Conservation (phyloP, 805 yeast species). For the Torulaspora microellipsoides region DNA sequence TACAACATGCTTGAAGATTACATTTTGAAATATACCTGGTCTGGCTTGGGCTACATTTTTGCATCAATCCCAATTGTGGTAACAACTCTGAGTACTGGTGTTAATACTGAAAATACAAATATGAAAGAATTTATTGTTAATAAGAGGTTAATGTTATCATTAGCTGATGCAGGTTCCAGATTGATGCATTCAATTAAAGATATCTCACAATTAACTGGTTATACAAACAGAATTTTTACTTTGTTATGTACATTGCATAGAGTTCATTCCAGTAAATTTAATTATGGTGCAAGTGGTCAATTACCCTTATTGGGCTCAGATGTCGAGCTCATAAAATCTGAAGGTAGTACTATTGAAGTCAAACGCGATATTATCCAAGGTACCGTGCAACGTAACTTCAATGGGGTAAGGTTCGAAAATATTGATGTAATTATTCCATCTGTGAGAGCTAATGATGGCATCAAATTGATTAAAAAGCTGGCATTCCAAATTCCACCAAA, state of each 20-base stretch:
- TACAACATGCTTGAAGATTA: slow-evolving; percentile 81
- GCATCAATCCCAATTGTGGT: slow-evolving; percentile 84
- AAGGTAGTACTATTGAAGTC: slow-evolving; percentile 3
- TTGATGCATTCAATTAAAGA: slow-evolving; percentile 93
- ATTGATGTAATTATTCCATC: slow-evolving; percentile 81
- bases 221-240: slow-evolving; percentile 79
- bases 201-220: slow-evolving; percentile 84
- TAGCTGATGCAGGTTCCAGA: slow-evolving; percentile 94
- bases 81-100: slow-evolving; percentile 39
- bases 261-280: slow-evolving; percentile 57
- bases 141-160: slow-evolving; percentile 81
- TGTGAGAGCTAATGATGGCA: slow-evolving; percentile 52
- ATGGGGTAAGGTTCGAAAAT: slow-evolving; percentile 78
- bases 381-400: slow-evolving; percentile 69
- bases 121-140: slow-evolving; percentile 88
- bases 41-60: slow-evolving; percentile 89
- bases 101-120: slow-evolving; percentile 45
- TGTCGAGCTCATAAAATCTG: neutral
- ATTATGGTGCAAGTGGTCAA: slow-evolving; percentile 36
- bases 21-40: slow-evolving; percentile 87
- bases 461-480: slow-evolving; percentile 56
- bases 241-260: slow-evolving; percentile 73
- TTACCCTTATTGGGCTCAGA: slow-evolving; percentile 1
- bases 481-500: slow-evolving; percentile 47
- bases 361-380: slow-evolving; percentile 59